A percentile compares a stretch with the other conserved stretches of the same genome.
phyloP scores from a whole-genome alignment of 1,139 yeast species.

The Martiniozyma asiatica region DNA sequence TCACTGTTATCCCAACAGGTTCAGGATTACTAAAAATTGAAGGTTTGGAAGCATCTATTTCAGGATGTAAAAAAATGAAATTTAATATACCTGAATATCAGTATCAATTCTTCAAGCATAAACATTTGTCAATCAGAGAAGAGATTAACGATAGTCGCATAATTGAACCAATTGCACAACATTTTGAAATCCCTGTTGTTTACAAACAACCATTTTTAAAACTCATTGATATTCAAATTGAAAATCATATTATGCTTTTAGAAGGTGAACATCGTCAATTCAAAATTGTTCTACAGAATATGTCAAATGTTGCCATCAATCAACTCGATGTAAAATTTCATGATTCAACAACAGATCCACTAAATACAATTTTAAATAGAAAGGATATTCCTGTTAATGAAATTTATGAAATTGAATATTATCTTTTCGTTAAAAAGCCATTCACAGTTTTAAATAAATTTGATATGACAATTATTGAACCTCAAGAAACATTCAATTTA shows the following conservation, averaged over 20 bases:
- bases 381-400: constrained; percentile 46
- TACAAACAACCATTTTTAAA: constrained; percentile 58
- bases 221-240: constrained; percentile 39
- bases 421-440: constrained; percentile 46
- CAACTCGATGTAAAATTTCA: constrained; percentile 49
- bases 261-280: constrained; percentile 61
- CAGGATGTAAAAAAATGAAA: constrained; percentile 29
- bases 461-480: constrained; percentile 16
- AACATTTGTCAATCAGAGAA: background rate
- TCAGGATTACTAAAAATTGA: constrained; percentile 30
- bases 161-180: background rate
- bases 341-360: constrained; percentile 64
- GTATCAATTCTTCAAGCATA: constrained; percentile 4
- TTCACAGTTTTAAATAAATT: constrained; percentile 27
- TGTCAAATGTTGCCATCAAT: constrained; percentile 43
- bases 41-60: constrained; percentile 34
- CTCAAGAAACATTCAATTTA: constrained; percentile 22
- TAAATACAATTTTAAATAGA: constrained; percentile 32
- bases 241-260: constrained; percentile 57
- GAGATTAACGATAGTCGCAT: background rate
- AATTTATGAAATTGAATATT: constrained; percentile 65
- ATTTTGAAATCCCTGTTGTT: constrained; percentile 29
- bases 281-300: constrained; percentile 42
- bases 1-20: constrained; percentile 32
- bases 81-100: constrained; percentile 21